phyloP scores from a whole-genome alignment of 176 grass and related monocot species.

The Lolium perenne region DNA sequence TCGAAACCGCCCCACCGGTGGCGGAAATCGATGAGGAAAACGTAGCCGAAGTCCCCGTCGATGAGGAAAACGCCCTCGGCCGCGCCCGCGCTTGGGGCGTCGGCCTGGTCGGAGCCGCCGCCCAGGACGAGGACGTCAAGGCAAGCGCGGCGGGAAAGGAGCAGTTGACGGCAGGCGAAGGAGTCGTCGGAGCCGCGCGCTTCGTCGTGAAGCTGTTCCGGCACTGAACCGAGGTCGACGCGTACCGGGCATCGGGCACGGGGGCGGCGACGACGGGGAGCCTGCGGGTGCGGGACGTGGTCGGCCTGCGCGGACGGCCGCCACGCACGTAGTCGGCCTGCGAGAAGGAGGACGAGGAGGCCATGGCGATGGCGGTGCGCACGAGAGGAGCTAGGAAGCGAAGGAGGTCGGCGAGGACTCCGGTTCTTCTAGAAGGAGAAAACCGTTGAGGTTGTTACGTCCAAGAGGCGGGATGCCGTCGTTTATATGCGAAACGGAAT shows the following conservation, averaged over 20 bases:
- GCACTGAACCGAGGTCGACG: neutral
- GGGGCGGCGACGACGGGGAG: neutral
- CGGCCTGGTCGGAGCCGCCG: too few relatives aligned
- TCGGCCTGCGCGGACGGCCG: neutral
- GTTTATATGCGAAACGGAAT: neutral
- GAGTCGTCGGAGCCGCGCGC: neutral
- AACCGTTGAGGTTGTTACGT: neutral
- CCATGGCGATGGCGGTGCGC: neutral
- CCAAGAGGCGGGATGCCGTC: neutral
- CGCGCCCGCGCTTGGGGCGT: too few relatives aligned
- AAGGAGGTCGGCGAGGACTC: neutral
- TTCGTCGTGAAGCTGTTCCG: neutral
- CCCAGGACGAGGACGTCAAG: too few relatives aligned
- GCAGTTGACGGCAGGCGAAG: too few relatives aligned
- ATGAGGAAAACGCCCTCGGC: too few relatives aligned
- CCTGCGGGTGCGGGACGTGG: neutral
- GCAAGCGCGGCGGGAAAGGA: too few relatives aligned
- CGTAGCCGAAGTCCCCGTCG: too few relatives aligned
- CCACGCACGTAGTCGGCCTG: neutral
- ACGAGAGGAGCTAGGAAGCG: neutral
- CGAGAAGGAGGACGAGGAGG: neutral
- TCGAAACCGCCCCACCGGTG: too few relatives aligned
- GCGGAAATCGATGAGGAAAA: too few relatives aligned
- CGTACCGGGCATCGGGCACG: too few relatives aligned
- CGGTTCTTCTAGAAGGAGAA: neutral